Evolutionary conservation across 768 basidiomycete genomes (phyloP).

Genomic region (Gelatoporia subvermispora): DNA sequence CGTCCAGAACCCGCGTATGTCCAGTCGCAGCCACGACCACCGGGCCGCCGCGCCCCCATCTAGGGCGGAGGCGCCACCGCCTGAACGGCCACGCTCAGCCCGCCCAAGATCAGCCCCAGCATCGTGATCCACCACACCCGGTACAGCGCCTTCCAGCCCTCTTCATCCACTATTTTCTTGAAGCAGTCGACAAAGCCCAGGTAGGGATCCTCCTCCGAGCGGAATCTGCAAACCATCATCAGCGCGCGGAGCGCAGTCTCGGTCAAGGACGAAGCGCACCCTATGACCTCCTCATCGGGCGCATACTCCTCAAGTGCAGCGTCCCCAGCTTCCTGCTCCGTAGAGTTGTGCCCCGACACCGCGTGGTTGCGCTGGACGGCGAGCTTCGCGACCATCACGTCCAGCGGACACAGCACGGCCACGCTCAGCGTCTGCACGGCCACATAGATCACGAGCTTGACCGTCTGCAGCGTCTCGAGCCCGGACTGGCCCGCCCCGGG

Average conservation of each 20-base stretch:
- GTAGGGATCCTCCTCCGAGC: conserved; percentile 78
- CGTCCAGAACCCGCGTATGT: no score
- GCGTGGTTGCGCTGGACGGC: conserved; percentile 85
- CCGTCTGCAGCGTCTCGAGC: conserved; percentile 39
- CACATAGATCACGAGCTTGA: conserved; percentile 53
- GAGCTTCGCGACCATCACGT: conserved; percentile 73
- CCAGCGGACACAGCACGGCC: conserved; percentile 62
- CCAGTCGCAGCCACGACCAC: no score
- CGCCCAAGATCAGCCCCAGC: conserved; percentile 53
- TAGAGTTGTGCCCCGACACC: conserved; percentile 67
- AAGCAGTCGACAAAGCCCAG: conserved; percentile 68
- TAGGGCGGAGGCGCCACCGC: conserved; percentile 1
- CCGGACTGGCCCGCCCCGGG: conserved; percentile 30
- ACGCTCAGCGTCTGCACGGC: conserved; percentile 53
- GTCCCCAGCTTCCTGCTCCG: conserved; percentile 67
- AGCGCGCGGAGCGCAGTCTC: background rate
- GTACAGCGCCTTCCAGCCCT: conserved; percentile 69
- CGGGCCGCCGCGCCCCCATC: no score
- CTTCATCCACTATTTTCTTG: conserved; percentile 73
- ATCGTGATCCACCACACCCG: conserved; percentile 86
- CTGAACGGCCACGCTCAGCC: conserved; percentile 30
- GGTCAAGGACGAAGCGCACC: conserved; percentile 39
- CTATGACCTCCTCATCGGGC: conserved; percentile 75
- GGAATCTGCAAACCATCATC: conserved; percentile 40
- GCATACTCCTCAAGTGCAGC: conserved; percentile 68